These are phyloP conservation scores for Hirsutella rhossiliensis DNA, from an alignment of 2,329 filamentous ascomycete genomes.

Conservation along the genomic window DNA sequence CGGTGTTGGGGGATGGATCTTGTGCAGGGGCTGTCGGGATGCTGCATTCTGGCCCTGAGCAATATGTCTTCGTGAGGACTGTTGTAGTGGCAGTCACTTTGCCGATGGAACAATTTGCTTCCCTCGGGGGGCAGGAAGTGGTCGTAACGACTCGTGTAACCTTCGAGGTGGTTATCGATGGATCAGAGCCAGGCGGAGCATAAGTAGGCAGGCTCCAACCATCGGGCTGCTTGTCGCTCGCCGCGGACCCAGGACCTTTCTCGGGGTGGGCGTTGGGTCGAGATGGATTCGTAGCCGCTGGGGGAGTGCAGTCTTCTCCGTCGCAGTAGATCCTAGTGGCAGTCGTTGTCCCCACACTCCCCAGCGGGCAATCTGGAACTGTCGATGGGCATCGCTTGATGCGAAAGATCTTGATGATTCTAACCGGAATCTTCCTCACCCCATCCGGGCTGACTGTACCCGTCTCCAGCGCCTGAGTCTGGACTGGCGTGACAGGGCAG, in stretches of 20 bases:
- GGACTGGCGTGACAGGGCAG: background rate
- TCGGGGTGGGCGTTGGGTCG: no score
- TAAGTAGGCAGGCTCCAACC: no score
- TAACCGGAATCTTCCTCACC: background rate
- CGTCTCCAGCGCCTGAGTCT: background rate
- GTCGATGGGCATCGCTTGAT: background rate
- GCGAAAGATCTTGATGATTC: background rate
- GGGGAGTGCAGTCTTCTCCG: no score
- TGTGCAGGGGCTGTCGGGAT: no score
- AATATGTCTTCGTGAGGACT: background rate
- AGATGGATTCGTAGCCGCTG: no score
- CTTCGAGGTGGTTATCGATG: no score
- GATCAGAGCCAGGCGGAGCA: no score
- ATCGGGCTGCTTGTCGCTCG: no score
- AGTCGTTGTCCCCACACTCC: background rate
- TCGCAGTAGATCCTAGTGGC: background rate
- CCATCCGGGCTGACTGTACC: no score
- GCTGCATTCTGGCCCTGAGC: no score
- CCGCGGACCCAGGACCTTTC: no score
- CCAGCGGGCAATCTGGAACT: background rate
- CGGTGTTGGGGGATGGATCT: no score
- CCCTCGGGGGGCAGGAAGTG: background rate
- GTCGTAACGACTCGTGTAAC: background rate
- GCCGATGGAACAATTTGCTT: background rate
- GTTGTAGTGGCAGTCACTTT: background rate